Evolutionary conservation across 176 grass and related monocot genomes (phyloP), one percentile per base, ranked within the genome.

Genomic region (Tillandsia fasciculata): DNA sequence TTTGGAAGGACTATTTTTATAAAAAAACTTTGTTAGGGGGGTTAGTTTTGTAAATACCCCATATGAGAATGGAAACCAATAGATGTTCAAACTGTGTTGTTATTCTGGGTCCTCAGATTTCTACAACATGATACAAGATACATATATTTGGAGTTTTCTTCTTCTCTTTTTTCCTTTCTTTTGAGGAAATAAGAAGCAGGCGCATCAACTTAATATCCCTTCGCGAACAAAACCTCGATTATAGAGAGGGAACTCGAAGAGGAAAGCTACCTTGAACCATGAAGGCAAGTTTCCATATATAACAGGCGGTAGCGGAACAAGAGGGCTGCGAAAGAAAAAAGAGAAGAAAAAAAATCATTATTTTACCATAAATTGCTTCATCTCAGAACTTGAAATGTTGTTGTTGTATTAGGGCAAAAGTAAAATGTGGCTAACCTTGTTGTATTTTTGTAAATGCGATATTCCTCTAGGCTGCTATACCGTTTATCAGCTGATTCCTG

Each of bases 171-270:
- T 42, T 42, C 0, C 4, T 7, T 7, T 42, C 6, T 42, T 42
- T 42, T 42, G 33, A 42, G 33, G 33, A 42, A 42, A 42, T 42
- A 42, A 7, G 33, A 4, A 6, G 4, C 4, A 69, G 58, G 22
- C 24, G 14, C 17, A 1, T 79, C 57, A 79, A 63, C 7, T 72
- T 64, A 79, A 72, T 52, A 59, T 51, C 64, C 68, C 22, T 72
- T 72, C 76, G 11, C 49, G 20, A 56, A 26, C 50, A 24, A 64
- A 64, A 79, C 74, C 90, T 77, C 64, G 87, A 68, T 81, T 92
- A 79, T 97, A 97, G 65, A 97, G 86, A 42, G 86, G 89, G 0
- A 97, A 81, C 84, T 97, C 93, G 11, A 92, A 79, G 54, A 97
- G 90, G 72, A 97, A 92, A 24, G 83, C 82, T 9, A 50, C 67